Evolutionary conservation across 2,329 filamentous ascomycete genomes (phyloP).

Genomic region (Passalora sequoiae): DNA sequence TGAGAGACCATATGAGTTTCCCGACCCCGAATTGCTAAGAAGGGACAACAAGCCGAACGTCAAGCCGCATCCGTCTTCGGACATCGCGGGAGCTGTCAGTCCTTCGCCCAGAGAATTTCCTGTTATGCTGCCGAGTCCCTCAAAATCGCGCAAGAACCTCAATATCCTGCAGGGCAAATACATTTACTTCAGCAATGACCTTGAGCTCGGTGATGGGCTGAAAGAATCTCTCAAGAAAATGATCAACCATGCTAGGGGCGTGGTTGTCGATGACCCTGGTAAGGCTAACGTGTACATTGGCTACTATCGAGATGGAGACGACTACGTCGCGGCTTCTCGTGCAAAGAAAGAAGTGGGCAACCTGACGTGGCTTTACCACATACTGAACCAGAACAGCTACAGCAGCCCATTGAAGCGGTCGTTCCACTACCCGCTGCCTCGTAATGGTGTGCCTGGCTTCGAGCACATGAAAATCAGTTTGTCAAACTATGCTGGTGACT

Average conservation of each 20-base stretch:
- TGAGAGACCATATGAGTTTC: slow-evolving; percentile 78
- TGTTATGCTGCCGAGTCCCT: slow-evolving; percentile 37
- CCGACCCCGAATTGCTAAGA: slow-evolving; percentile 73
- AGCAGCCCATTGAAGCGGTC: slow-evolving; percentile 76
- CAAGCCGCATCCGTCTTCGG: slow-evolving; percentile 27
- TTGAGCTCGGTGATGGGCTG: slow-evolving; percentile 64
- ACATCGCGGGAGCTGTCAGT: slow-evolving; percentile 63
- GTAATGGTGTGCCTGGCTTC: slow-evolving; percentile 73
- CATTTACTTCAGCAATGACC: slow-evolving; percentile 71
- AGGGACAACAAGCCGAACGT: slow-evolving; percentile 18
- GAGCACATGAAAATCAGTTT: slow-evolving; percentile 72
- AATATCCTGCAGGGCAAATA: slow-evolving; percentile 71
- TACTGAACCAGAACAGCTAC: slow-evolving; percentile 86
- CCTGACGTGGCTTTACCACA: slow-evolving; percentile 85
- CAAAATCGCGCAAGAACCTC: slow-evolving; percentile 48
- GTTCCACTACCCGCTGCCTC: slow-evolving; percentile 83
- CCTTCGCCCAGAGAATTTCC: slow-evolving; percentile 38
- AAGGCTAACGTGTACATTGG: slow-evolving; percentile 81
- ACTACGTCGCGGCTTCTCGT: slow-evolving; percentile 73
- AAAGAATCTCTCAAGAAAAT: slow-evolving; percentile 63
- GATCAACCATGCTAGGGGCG: slow-evolving; percentile 66
- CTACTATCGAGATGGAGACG: slow-evolving; percentile 73
- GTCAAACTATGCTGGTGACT: slow-evolving; percentile 94
- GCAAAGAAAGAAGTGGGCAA: slow-evolving; percentile 81
- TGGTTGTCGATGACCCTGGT: slow-evolving; percentile 59